Conservation (phyloP, 306 rosid species). For the Cucumis sativus region DNA sequence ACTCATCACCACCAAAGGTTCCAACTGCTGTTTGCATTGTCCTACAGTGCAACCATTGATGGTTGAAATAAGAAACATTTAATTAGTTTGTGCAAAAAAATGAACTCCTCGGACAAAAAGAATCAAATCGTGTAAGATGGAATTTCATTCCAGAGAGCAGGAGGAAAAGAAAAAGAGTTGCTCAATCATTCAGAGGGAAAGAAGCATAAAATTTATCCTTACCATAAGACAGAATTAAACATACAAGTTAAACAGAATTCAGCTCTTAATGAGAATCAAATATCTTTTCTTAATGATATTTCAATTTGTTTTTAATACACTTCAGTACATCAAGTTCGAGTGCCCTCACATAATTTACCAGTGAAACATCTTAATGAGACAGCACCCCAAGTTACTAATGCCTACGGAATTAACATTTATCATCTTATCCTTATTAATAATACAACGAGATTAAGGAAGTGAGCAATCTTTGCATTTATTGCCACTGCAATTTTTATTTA, state of each 20-base stretch:
- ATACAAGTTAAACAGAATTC: neutral
- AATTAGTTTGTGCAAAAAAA: neutral
- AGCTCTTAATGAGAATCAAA: neutral
- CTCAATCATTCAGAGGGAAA: neutral
- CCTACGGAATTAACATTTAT: neutral
- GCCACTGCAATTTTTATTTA: too few species aligned
- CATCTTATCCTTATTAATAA: too few species aligned
- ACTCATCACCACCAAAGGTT: constrained; percentile 64
- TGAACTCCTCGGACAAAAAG: neutral
- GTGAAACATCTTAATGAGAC: neutral
- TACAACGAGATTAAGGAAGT: too few species aligned
- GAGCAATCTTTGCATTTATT: too few species aligned
- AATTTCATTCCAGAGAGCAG: neutral
- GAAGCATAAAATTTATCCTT: neutral
- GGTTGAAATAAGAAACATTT: neutral
- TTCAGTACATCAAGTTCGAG: neutral
- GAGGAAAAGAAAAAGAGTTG: too few species aligned
- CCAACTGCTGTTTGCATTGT: constrained; percentile 98
- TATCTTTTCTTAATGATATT: neutral
- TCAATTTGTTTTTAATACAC: neutral
- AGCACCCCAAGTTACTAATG: neutral
- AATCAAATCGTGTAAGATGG: neutral
- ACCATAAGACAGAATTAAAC: neutral
- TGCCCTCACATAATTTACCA: neutral
- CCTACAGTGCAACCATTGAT: constrained; percentile 24